These are phyloP conservation scores for Prunus kanzakura DNA, from an alignment of 306 rosid species.

Conservation along the genomic window DNA sequence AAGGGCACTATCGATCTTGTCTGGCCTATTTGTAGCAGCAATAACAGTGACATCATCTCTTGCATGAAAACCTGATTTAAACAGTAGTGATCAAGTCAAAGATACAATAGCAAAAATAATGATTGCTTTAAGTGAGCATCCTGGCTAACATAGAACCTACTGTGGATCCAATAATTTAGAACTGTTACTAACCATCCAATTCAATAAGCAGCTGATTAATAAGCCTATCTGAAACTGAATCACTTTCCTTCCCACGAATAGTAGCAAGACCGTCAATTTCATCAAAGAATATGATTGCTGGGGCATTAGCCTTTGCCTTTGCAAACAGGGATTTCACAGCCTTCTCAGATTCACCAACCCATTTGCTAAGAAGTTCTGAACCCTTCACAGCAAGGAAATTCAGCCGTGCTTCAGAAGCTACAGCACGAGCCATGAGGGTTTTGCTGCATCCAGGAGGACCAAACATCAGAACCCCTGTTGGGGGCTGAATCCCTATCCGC, in stretches of 20 bases:
- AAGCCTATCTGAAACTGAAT: slow-evolving; percentile 90
- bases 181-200: slow-evolving; percentile 72
- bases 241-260: slow-evolving; percentile 79
- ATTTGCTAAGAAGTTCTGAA: slow-evolving; percentile 92
- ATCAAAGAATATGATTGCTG: slow-evolving; percentile 85
- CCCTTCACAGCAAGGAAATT: slow-evolving; percentile 96
- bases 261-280: slow-evolving; percentile 88
- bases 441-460: slow-evolving; percentile 99
- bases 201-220: slow-evolving; percentile 89
- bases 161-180: not conserved
- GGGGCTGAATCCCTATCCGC: slow-evolving; percentile 81
- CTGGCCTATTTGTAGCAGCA: slow-evolving; percentile 93
- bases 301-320: slow-evolving; percentile 96
- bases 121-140: not conserved
- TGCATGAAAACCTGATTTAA: slow-evolving; percentile 69
- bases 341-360: slow-evolving; percentile 99
- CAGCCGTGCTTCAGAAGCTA: slow-evolving; percentile 85
- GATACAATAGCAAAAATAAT: not conserved
- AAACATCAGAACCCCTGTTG: slow-evolving; percentile 74
- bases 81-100: slow-evolving; percentile 13
- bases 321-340: slow-evolving; percentile 87
- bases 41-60: slow-evolving; percentile 82
- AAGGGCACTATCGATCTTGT: slow-evolving; percentile 88
- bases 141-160: not conserved
- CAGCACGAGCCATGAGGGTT: slow-evolving; percentile 95